Evolutionary conservation across 2,329 filamentous ascomycete species (phyloP).

Genomic region (Aspergillus pseudoglaucus): DNA sequence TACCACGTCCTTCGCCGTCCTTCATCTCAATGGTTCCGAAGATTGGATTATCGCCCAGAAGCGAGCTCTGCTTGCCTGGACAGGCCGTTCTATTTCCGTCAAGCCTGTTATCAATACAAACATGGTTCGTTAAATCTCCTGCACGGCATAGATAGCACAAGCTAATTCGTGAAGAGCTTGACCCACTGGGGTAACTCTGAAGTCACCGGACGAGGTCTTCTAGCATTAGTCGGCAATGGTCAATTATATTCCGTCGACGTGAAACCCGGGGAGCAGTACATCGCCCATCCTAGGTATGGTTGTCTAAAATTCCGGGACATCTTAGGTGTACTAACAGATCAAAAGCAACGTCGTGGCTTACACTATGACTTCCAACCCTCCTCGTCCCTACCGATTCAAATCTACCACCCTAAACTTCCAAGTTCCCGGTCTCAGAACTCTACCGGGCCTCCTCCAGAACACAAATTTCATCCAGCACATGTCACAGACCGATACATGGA

Average conservation of each 20-base stretch:
- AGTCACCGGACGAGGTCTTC: constrained; percentile 78
- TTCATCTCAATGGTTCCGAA: constrained; percentile 85
- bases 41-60: constrained; percentile 93
- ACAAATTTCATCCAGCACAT: constrained; percentile 67
- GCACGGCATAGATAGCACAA: neutral
- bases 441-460: constrained; percentile 60
- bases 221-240: constrained; percentile 77
- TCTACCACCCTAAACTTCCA: constrained; percentile 69
- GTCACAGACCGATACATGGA: constrained; percentile 67
- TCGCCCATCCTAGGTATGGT: constrained; percentile 68
- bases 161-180: constrained; percentile 51
- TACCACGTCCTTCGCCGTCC: constrained; percentile 75
- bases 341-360: constrained; percentile 82
- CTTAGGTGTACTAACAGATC: neutral
- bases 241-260: constrained; percentile 83
- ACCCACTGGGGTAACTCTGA: constrained; percentile 89
- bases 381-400: constrained; percentile 80
- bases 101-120: constrained; percentile 68
- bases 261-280: constrained; percentile 77
- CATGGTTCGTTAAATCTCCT: constrained; percentile 45
- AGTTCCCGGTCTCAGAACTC: constrained; percentile 58
- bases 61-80: constrained; percentile 90
- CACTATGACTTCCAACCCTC: constrained; percentile 64
- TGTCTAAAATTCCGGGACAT: neutral
- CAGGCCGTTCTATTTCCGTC: constrained; percentile 74